These are phyloP conservation scores for Apocynum venetum DNA, from an alignment of 257 asterid species.

Conservation along the genomic window DNA sequence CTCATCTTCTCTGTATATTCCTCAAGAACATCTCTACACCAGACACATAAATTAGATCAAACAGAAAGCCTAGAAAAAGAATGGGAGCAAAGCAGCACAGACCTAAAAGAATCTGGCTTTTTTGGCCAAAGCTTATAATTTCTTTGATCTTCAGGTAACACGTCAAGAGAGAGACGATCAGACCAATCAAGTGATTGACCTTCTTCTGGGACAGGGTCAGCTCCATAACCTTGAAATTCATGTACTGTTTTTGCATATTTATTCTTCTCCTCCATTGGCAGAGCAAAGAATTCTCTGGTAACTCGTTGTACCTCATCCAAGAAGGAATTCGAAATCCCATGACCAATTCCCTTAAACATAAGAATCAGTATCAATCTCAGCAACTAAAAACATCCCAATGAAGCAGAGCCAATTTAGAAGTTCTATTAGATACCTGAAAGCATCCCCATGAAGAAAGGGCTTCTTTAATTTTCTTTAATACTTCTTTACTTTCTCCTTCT, in stretches of 20 bases:
- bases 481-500: constrained; percentile 18
- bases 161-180: constrained; percentile 37
- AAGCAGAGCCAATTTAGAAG: background rate
- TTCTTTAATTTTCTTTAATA: constrained; percentile 33
- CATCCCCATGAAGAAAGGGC: constrained; percentile 61
- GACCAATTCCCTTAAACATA: constrained; percentile 40
- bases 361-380: background rate
- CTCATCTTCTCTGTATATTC: constrained; percentile 35
- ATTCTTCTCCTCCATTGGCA: constrained; percentile 49
- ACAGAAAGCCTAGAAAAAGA: background rate
- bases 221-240: constrained; percentile 57
- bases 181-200: constrained; percentile 65
- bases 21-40: constrained; percentile 30
- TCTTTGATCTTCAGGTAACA: constrained; percentile 40
- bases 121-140: constrained; percentile 45
- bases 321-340: constrained; percentile 39
- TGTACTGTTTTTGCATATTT: constrained; percentile 40
- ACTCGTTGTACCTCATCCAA: constrained; percentile 30
- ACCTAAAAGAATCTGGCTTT: constrained; percentile 43
- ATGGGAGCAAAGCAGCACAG: background rate
- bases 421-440: constrained; percentile 40
- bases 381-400: background rate
- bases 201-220: constrained; percentile 56
- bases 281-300: constrained; percentile 42
- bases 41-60: background rate